Base-by-base conservation (phyloP, 2,329 filamentous ascomycete species). In the Metarhizium sp. region DNA sequence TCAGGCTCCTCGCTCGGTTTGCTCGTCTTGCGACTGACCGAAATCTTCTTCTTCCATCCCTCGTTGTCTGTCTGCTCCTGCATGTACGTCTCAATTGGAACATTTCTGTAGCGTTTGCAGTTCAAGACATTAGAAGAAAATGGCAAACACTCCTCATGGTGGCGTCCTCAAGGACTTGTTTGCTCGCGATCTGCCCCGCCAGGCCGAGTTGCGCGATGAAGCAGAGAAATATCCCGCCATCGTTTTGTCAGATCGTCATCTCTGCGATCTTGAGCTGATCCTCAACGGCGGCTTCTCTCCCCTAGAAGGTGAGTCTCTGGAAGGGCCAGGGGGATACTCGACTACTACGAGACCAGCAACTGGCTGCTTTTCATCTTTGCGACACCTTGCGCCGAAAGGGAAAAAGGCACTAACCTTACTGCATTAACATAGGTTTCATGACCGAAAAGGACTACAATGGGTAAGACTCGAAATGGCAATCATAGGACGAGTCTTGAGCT, bases 251-350 rank as follows among this genome's bases (percentile, higher is more conserved):
- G 94, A 99, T 81, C 86, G 94, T 67, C 94, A 99, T 76, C 85
- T 99, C 51, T 99, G 94, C 76, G 94, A 99, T 80, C 81, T 99
- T 63, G 94, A 99, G 76, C 77, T 99, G 74, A 91, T 99, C 68
- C 85, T 99, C 73, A 97, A 91, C 73, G 94, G 94, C 71, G 94
- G 94, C 62, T 99, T 99, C 79, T 96, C 92, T 61, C 94, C 94
- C 57, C 84, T 99, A 45, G 92, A 99, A 84, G 94, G 92, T 95
- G 67, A 60, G 84, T 47, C 43, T 40, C 16, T 50, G 32, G 32
- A 36, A 13, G 6, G 8, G 32, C 20, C 5, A 11, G 38, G 32
- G 2, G 32, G 32, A 7, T 7, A 34, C 32, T 34, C 10, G 25
- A 4, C 25, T 25, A 25, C 25, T 25, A 25, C 25, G 25, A 25